Percentiles rank a stretch among this genome's conserved stretches.
Conservation (phyloP, 1,284 basidiomycete genomes). For the Athelia sp. region DNA sequence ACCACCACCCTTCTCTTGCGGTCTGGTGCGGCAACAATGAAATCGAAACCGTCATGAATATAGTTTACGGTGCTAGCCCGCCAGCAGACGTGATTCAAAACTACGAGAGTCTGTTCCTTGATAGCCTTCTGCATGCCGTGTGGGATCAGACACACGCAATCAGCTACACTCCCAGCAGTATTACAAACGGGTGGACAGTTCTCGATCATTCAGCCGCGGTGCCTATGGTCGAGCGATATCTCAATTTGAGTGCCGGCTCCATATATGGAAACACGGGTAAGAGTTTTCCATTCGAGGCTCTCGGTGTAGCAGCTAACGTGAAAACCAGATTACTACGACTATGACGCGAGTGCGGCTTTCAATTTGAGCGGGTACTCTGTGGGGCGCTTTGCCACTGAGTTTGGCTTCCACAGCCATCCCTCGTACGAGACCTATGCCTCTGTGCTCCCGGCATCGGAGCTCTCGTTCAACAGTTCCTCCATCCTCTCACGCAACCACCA, state of each 20-base stretch:
- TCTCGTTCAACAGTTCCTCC: constrained; percentile 36
- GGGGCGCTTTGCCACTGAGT: constrained; percentile 40
- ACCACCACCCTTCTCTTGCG: constrained; percentile 37
- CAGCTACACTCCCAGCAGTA: constrained; percentile 39
- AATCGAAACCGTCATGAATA: constrained; percentile 22
- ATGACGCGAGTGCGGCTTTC: constrained; percentile 35
- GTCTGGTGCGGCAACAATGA: constrained; percentile 44
- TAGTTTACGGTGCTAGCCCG: not conserved
- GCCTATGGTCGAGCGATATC: constrained; percentile 35
- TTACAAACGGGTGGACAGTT: constrained; percentile 35
- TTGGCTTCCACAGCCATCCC: constrained; percentile 31
- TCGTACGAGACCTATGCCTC: not conserved
- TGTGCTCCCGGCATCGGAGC: not conserved
- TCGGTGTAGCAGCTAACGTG: not conserved
- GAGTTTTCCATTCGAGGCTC: constrained; percentile 4
- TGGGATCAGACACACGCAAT: constrained; percentile 30
- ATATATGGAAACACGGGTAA: constrained; percentile 39
- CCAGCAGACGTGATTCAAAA: constrained; percentile 7
- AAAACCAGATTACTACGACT: constrained; percentile 35
- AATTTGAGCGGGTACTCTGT: constrained; percentile 37
- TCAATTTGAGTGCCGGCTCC: constrained; percentile 28
- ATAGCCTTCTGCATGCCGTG: constrained; percentile 33
- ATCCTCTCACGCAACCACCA: constrained; percentile 41
- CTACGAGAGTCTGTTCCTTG: constrained; percentile 32
- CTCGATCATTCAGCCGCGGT: constrained; percentile 19